These are phyloP conservation scores for Trichoderma gamsii DNA, from an alignment of 495 filamentous ascomycete genomes.

Conservation along the genomic window DNA sequence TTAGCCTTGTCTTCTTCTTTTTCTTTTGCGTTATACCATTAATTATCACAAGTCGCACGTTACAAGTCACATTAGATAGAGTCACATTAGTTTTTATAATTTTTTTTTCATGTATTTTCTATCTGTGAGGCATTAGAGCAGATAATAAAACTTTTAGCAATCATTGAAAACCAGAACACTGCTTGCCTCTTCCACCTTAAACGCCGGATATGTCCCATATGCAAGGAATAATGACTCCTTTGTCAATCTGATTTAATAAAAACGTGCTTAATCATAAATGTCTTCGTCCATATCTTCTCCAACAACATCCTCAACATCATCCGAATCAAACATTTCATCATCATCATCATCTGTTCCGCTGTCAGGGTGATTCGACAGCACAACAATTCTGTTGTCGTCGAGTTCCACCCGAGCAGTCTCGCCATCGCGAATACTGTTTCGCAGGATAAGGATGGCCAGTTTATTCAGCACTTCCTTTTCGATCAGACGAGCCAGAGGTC, in stretches of 20 bases:
- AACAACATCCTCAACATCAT: slow-evolving; percentile 60
- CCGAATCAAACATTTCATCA: slow-evolving; percentile 66
- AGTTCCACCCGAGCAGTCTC: slow-evolving; percentile 75
- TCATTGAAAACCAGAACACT: background rate
- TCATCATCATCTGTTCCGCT: slow-evolving; percentile 53
- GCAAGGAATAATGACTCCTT: background rate
- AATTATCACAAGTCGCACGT: background rate
- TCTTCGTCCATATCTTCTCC: slow-evolving; percentile 69
- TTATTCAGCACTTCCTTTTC: slow-evolving; percentile 95
- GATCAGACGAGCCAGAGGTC: slow-evolving; percentile 80
- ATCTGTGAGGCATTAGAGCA: background rate
- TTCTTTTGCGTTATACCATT: background rate
- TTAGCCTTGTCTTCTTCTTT: background rate
- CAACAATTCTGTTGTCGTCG: slow-evolving; percentile 62
- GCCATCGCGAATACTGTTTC: slow-evolving; percentile 77
- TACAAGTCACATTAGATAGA: background rate
- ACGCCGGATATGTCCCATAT: background rate
- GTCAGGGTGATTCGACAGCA: slow-evolving; percentile 73
- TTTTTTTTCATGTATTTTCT: background rate
- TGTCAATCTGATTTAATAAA: slow-evolving; percentile 1
- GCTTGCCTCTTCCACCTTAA: background rate
- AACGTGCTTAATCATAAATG: slow-evolving; percentile 51
- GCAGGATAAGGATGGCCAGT: slow-evolving; percentile 80
- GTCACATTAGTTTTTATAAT: background rate
- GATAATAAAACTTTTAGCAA: background rate